phyloP scores from a whole-genome alignment of 257 asterid genomes.

The Jaltomata sinuosa region DNA sequence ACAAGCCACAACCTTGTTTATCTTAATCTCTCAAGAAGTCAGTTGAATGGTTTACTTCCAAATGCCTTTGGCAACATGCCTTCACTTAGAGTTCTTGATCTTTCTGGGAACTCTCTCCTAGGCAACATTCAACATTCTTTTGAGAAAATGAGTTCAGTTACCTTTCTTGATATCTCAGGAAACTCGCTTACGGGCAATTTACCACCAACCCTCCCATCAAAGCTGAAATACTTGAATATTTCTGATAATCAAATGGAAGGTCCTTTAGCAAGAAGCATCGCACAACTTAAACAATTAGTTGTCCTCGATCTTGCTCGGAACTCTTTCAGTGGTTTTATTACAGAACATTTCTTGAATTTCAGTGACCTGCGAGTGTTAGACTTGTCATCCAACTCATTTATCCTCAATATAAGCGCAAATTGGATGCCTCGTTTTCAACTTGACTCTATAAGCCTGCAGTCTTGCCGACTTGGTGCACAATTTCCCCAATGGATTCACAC shows the following conservation, averaged over 20 bases:
- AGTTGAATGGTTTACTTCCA: neutral
- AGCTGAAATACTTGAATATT: neutral
- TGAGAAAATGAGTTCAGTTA: neutral
- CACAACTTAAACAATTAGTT: neutral
- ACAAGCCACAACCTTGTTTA: neutral
- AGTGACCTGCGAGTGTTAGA: neutral
- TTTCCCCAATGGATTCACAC: neutral
- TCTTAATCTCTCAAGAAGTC: neutral
- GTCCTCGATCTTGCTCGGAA: neutral
- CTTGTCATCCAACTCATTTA: neutral
- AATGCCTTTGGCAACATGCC: neutral
- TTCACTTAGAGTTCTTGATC: neutral
- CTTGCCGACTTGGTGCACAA: neutral
- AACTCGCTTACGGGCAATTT: neutral
- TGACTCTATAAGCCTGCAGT: neutral
- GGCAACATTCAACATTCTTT: neutral
- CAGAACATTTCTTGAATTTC: neutral
- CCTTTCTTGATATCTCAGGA: neutral
- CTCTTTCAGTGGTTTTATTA: neutral
- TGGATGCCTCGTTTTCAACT: conserved; percentile 1
- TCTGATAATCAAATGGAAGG: neutral
- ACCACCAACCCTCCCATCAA: neutral
- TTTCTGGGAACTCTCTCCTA: neutral
- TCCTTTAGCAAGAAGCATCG: neutral
- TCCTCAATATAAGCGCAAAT: neutral